Percentiles rank a stretch among this genome's conserved stretches.
Evolutionary conservation across 306 rosid genomes (phyloP).

Genomic region (Medicago arabica): DNA sequence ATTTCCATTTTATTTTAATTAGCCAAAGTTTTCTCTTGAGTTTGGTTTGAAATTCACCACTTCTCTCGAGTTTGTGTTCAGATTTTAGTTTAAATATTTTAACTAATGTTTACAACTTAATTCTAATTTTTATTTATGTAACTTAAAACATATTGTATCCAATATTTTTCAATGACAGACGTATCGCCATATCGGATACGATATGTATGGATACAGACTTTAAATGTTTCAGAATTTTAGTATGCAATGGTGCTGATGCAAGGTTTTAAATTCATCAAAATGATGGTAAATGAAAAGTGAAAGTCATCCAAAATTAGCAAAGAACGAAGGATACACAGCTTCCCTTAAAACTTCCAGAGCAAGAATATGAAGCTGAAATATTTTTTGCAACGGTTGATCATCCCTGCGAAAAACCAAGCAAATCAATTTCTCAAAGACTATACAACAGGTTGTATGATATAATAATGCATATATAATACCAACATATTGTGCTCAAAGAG

Average conservation of each 20-base stretch:
- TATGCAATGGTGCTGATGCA: slow-evolving; percentile 19
- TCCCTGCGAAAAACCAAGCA: slow-evolving; percentile 61
- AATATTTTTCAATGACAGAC: no score
- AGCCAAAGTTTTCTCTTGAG: no score
- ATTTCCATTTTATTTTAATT: no score
- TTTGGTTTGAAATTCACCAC: no score
- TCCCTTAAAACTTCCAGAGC: slow-evolving; percentile 89
- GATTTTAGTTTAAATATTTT: no score
- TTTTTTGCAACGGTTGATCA: slow-evolving; percentile 59
- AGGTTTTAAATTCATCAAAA: slow-evolving; percentile 19
- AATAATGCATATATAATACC: slow-evolving; percentile 29
- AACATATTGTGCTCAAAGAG: slow-evolving; percentile 6
- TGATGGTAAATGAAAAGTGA: slow-evolving; percentile 27
- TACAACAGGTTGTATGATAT: slow-evolving; percentile 26
- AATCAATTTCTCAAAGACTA: slow-evolving; percentile 42
- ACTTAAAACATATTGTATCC: no score
- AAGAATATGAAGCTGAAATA: slow-evolving; percentile 79
- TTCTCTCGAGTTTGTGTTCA: no score
- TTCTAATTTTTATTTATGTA: no score
- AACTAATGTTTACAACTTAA: no score
- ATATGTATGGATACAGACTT: neutral
- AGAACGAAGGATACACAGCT: slow-evolving; percentile 91
- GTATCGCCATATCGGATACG: no score
- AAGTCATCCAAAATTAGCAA: slow-evolving; percentile 39
- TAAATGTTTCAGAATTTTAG: slow-evolving; percentile 36